Conservation (phyloP, 352 stramenopile genomes). For the Pythium pyrilobum region DNA sequence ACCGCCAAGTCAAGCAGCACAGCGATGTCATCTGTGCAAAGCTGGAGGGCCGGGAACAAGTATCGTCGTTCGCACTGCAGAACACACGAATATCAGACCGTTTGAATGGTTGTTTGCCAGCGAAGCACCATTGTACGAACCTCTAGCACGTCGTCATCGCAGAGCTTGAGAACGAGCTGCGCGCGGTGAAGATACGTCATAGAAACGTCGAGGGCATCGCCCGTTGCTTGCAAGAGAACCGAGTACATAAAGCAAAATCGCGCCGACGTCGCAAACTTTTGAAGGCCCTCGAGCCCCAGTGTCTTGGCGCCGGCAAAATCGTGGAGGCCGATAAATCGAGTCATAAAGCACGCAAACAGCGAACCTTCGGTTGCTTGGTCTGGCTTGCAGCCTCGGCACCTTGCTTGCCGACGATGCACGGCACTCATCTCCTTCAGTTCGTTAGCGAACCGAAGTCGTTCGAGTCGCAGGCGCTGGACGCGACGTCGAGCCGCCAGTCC, state of each 20-base stretch:
- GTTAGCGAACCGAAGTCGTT: slow-evolving; percentile 11
- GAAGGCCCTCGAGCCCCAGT: slow-evolving; percentile 14
- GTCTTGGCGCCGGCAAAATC: slow-evolving; percentile 19
- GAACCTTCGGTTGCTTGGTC: slow-evolving; percentile 11
- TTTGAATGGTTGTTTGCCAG: background rate
- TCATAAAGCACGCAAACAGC: slow-evolving; percentile 24
- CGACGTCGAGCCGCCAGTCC: slow-evolving; percentile 5
- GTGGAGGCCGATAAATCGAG: slow-evolving; percentile 21
- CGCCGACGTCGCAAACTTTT: slow-evolving; percentile 9
- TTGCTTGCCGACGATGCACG: slow-evolving; percentile 8
- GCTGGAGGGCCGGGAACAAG: slow-evolving; percentile 43
- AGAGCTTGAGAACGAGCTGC: slow-evolving; percentile 1
- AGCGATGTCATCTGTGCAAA: slow-evolving; percentile 43
- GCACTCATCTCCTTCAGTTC: slow-evolving; percentile 8
- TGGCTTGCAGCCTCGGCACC: slow-evolving; percentile 13
- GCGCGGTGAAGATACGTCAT: slow-evolving; percentile 18
- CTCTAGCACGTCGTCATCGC: slow-evolving; percentile 24
- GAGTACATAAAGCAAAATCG: slow-evolving; percentile 23
- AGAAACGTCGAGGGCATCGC: slow-evolving; percentile 22
- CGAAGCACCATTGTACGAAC: slow-evolving; percentile 15
- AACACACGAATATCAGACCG: background rate
- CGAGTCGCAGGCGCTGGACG: slow-evolving; percentile 5
- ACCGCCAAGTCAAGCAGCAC: slow-evolving; percentile 51
- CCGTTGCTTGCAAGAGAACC: slow-evolving; percentile 18
- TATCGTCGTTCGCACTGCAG: slow-evolving; percentile 42